A percentile compares a stretch with the other conserved stretches of the same genome.
Evolutionary conservation across 1,284 basidiomycete species (phyloP).

Genomic region (Paramarasmius palmivorus): DNA sequence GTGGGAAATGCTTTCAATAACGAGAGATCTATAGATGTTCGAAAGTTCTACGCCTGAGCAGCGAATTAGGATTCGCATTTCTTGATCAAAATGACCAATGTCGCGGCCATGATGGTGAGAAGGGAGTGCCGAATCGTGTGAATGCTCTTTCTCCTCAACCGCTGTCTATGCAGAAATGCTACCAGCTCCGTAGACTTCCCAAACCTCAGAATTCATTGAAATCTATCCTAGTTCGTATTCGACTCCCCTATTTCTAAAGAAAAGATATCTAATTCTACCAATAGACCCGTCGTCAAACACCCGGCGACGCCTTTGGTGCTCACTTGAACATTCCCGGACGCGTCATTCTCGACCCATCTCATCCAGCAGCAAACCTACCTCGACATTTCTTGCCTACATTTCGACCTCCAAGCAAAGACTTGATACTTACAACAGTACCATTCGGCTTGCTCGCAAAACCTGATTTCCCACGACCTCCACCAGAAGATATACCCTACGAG

Average conservation of each 20-base stretch:
- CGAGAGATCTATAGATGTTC: too few relatives aligned
- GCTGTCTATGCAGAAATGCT: constrained; percentile 18
- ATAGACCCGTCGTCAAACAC: constrained; percentile 12
- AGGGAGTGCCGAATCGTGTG: too few relatives aligned
- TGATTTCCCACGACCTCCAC: constrained; percentile 5
- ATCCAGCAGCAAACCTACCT: constrained; percentile 7
- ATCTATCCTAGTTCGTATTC: constrained; percentile 7
- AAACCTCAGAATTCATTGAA: constrained; percentile 3
- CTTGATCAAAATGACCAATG: too few relatives aligned
- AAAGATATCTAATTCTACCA: background rate
- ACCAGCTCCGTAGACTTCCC: constrained; percentile 11
- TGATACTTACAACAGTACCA: constrained; percentile 6
- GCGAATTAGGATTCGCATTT: too few relatives aligned
- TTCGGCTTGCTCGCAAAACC: constrained; percentile 9
- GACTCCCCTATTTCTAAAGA: background rate
- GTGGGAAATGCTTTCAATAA: too few relatives aligned
- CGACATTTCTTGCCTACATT: constrained; percentile 4
- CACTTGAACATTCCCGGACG: background rate
- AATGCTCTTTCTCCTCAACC: too few relatives aligned
- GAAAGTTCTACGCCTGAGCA: too few relatives aligned
- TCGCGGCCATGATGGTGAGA: too few relatives aligned
- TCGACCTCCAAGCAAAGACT: background rate
- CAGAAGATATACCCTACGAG: constrained; percentile 6
- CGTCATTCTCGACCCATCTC: constrained; percentile 8
- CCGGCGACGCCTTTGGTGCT: constrained; percentile 3